Evolutionary conservation across 306 rosid species (phyloP).

Genomic region (Citrullus colocynthis): DNA sequence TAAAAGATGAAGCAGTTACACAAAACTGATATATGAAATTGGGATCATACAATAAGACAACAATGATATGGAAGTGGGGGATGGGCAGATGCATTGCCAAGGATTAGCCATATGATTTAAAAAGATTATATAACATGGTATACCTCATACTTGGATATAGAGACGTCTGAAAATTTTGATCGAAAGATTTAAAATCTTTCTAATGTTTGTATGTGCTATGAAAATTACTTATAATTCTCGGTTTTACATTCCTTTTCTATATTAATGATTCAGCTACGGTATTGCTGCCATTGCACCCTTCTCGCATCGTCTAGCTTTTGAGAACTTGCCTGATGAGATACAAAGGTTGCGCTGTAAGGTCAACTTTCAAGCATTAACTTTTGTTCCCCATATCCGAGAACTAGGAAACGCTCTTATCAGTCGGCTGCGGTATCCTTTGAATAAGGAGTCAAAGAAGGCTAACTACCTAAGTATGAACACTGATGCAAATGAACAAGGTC

Average conservation of each 20-base stretch:
- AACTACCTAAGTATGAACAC: conserved; percentile 40
- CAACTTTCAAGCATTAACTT: conserved; percentile 76
- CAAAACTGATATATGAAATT: background rate
- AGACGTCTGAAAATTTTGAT: background rate
- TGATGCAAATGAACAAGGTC: conserved; percentile 20
- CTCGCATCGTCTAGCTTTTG: conserved; percentile 88
- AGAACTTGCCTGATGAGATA: conserved; percentile 78
- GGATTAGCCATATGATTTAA: background rate
- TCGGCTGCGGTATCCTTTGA: conserved; percentile 60
- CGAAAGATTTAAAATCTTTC: background rate
- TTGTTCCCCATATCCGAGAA: conserved; percentile 77
- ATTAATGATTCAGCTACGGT: conserved; percentile 51
- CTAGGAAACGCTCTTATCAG: conserved; percentile 75
- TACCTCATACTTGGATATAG: background rate
- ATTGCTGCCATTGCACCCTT: conserved; percentile 92
- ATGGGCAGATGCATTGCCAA: too few species aligned
- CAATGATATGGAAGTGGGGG: background rate
- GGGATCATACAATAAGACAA: background rate
- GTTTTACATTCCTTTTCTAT: conserved; percentile 4
- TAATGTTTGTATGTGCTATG: background rate
- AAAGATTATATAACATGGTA: background rate
- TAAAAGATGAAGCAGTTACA: background rate
- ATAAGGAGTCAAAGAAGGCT: conserved; percentile 19
- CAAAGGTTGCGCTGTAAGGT: conserved; percentile 89
- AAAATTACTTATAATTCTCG: background rate